These are phyloP conservation scores for Syzygium syzygioides DNA, from an alignment of 441 rosid genomes.

Conservation along the genomic window DNA sequence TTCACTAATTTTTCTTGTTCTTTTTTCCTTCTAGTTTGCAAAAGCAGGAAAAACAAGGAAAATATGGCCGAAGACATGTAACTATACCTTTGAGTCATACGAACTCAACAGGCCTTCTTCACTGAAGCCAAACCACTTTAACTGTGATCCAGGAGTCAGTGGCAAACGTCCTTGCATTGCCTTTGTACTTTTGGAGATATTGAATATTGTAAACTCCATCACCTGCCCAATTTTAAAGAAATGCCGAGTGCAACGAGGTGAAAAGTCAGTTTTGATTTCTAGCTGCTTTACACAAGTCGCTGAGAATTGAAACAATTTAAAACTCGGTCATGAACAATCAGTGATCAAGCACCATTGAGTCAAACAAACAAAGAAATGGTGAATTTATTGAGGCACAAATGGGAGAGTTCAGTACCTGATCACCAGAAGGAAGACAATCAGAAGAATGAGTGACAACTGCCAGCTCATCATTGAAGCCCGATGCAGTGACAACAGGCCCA, in stretches of 20 bases:
- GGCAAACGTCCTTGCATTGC: slow-evolving; percentile 65
- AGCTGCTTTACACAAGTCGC: background rate
- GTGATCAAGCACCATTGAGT: background rate
- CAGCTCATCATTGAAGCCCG: slow-evolving; percentile 75
- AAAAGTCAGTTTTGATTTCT: background rate
- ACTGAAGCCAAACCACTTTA: slow-evolving; percentile 84
- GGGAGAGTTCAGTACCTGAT: slow-evolving; percentile 45
- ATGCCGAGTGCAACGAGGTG: background rate
- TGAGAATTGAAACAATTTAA: background rate
- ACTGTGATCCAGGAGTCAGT: slow-evolving; percentile 67
- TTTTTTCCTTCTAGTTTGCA: background rate
- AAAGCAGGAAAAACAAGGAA: background rate
- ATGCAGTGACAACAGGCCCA: slow-evolving; percentile 83
- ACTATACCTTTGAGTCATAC: slow-evolving; percentile 75
- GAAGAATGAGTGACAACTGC: slow-evolving; percentile 83
- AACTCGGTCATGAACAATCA: background rate
- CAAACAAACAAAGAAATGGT: background rate
- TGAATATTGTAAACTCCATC: slow-evolving; percentile 62
- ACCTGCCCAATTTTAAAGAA: slow-evolving; percentile 36
- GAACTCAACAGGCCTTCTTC: slow-evolving; percentile 84
- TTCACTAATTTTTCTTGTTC: background rate
- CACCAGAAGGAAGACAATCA: slow-evolving; percentile 73
- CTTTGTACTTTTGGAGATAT: slow-evolving; percentile 52
- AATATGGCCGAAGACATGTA: slow-evolving; percentile 1
- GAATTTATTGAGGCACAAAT: background rate